phyloP scores from a whole-genome alignment of 2,329 filamentous ascomycete species.

The Colletotrichum horii region DNA sequence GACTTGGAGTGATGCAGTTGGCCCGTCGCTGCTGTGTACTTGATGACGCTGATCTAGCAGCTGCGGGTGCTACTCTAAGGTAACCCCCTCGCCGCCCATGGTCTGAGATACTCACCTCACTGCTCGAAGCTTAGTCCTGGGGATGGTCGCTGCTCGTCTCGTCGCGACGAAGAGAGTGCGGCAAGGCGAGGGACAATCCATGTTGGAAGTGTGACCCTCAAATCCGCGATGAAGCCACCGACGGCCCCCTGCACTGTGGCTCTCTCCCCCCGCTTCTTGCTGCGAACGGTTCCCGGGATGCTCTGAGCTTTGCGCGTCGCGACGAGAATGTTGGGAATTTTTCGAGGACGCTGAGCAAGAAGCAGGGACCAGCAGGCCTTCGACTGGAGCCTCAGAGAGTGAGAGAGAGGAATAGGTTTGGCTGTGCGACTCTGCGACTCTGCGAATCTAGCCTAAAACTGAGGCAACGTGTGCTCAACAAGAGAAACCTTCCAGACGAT shows the following conservation, averaged over 20 bases:
- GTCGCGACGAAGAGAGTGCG: neutral
- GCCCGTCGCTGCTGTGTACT: neutral
- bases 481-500: neutral
- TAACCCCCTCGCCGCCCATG: neutral
- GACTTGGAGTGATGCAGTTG: conserved; percentile 22
- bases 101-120: neutral
- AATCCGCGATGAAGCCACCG: neutral
- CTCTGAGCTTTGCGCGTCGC: conserved; percentile 16
- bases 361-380: neutral
- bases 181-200: neutral
- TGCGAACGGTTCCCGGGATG: conserved; percentile 3
- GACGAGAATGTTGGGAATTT: conserved; percentile 19
- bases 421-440: neutral
- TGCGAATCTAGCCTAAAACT: neutral
- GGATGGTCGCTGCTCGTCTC: neutral
- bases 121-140: neutral
- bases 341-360: neutral
- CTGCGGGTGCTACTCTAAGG: neutral
- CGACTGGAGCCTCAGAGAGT: neutral
- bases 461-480: conserved; percentile 7
- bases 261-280: neutral
- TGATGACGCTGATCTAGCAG: neutral
- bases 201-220: neutral
- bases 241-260: neutral
- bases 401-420: neutral